These are phyloP conservation scores for Ustanciosporium gigantosporum DNA, from an alignment of 1,284 basidiomycete species.

Conservation along the genomic window DNA sequence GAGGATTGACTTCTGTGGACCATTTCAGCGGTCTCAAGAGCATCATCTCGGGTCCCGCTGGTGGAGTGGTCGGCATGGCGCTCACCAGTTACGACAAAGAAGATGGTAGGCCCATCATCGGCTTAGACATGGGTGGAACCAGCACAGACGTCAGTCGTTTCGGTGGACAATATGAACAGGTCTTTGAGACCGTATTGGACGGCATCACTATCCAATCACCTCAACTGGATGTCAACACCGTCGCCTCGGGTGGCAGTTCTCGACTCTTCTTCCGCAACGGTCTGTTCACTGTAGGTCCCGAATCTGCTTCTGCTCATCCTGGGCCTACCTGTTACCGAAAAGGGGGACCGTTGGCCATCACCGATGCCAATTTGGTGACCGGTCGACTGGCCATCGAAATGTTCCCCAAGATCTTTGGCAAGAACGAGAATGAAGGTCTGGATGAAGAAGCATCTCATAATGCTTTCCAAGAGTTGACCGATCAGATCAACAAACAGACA, in stretches of 20 bases:
- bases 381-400: conserved; percentile 56
- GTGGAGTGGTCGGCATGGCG: conserved; percentile 84
- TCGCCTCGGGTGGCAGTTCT: conserved; percentile 56
- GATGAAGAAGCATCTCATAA: conserved; percentile 68
- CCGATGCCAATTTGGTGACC: conserved; percentile 59
- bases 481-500: conserved; percentile 70
- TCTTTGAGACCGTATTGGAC: conserved; percentile 88
- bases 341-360: conserved; percentile 58
- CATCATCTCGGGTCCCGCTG: conserved; percentile 83
- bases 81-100: conserved; percentile 78
- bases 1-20: conserved; percentile 80
- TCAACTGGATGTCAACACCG: conserved; percentile 65
- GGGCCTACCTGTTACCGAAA: conserved; percentile 59
- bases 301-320: conserved; percentile 57
- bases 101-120: conserved; percentile 71
- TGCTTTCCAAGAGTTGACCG: conserved; percentile 71
- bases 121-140: conserved; percentile 71
- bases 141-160: conserved; percentile 83
- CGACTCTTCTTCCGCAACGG: conserved; percentile 59
- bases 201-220: conserved; percentile 85
- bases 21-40: conserved; percentile 86
- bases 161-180: conserved; percentile 80
- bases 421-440: conserved; percentile 78
- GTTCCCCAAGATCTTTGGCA: conserved; percentile 86
- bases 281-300: conserved; percentile 57